Evolutionary conservation across 192 early-diverging fungal genomes (phyloP).

Genomic region (Coemansia sp.): DNA sequence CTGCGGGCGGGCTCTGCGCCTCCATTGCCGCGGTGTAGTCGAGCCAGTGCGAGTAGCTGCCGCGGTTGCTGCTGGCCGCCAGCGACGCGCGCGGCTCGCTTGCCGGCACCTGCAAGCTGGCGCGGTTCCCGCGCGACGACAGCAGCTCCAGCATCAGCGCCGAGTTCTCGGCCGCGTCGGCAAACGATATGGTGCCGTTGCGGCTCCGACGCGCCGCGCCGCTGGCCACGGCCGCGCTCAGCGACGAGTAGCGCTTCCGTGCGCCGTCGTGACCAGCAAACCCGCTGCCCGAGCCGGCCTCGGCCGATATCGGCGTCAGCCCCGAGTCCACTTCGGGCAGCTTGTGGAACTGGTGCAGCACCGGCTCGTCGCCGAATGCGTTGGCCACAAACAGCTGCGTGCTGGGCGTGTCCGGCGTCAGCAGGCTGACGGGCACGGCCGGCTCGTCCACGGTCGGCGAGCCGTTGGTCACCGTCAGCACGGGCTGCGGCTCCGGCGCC

Average conservation of each 20-base stretch:
- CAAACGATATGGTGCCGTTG: conserved; percentile 31
- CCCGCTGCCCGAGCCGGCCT: neutral
- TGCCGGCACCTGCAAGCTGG: neutral
- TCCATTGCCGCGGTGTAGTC: conserved; percentile 4
- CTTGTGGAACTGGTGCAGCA: neutral
- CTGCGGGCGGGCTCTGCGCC: neutral
- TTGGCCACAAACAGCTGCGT: conserved; percentile 8
- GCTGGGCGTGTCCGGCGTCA: conserved; percentile 31
- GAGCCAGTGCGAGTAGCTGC: conserved; percentile 17
- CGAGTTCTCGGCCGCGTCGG: conserved; percentile 13
- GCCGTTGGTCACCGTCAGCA: neutral
- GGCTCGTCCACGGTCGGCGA: neutral
- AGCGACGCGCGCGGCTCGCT: neutral
- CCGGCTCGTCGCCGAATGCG: neutral
- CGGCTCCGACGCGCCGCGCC: neutral
- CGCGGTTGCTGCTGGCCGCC: conserved; percentile 7
- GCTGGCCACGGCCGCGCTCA: neutral
- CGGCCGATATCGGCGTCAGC: neutral
- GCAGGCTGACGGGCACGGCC: conserved; percentile 14
- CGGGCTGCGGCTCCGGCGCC: neutral
- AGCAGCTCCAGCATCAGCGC: conserved; percentile 9
- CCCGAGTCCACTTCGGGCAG: neutral
- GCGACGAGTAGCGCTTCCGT: conserved; percentile 1
- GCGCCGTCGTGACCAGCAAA: neutral
- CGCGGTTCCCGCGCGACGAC: conserved; percentile 1